phyloP scores from a whole-genome alignment of 2,329 filamentous ascomycete genomes.

The Elsinoe ampelina region DNA sequence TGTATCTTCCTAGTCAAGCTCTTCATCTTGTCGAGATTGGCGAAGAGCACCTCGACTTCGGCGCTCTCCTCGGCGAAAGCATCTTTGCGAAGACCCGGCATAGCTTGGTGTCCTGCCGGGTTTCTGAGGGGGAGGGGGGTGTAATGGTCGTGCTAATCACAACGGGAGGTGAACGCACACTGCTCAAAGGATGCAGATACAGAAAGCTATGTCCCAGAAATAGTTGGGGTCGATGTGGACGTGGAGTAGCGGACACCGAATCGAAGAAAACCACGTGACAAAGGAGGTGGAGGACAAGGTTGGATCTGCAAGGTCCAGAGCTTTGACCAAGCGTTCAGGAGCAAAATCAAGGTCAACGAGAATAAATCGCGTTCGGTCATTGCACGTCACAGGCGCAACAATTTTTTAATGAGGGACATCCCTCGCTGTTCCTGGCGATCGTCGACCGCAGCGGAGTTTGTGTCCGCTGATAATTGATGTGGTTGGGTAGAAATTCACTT shows the following conservation, averaged over 20 bases:
- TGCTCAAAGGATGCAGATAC: too few relatives aligned
- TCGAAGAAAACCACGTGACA: neutral
- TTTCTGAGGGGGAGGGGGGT: neutral
- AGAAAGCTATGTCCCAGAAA: neutral
- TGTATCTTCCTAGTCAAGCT: slow-evolving; percentile 93
- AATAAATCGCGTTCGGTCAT: neutral
- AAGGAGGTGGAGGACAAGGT: slow-evolving; percentile 6
- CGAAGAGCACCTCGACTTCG: slow-evolving; percentile 57
- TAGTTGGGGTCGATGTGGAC: too few relatives aligned
- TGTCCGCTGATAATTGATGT: neutral
- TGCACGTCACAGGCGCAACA: neutral
- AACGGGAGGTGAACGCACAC: neutral
- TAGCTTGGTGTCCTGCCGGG: slow-evolving; percentile 20
- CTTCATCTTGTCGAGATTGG: slow-evolving; percentile 80
- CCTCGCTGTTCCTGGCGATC: too few relatives aligned
- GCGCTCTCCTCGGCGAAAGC: slow-evolving; percentile 58
- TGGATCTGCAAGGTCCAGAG: slow-evolving; percentile 1
- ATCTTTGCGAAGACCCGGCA: slow-evolving; percentile 48
- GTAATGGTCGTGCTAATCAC: neutral
- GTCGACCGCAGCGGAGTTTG: too few relatives aligned
- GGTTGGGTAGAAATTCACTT: neutral
- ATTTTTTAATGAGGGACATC: neutral
- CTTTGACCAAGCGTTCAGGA: neutral
- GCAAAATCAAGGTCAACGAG: slow-evolving; percentile 5
- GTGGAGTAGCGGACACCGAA: neutral